Evolutionary conservation across 2,329 filamentous ascomycete genomes (phyloP).

Genomic region (Phaeosphaeriaceae sp.): DNA sequence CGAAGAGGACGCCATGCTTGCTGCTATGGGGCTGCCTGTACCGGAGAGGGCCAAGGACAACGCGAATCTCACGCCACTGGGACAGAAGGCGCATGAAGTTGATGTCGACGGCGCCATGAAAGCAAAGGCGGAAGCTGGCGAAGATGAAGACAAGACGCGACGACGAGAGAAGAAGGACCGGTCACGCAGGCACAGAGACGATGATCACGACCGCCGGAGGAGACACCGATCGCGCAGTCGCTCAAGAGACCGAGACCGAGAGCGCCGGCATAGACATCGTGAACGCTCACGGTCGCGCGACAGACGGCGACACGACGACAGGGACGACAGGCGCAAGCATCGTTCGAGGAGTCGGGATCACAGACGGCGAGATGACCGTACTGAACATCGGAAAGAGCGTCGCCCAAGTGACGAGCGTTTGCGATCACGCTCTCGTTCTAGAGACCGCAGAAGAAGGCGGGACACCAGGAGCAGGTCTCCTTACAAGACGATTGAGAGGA

Average conservation of each 20-base stretch:
- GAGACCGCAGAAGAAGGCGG: constrained; percentile 19
- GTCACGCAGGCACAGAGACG: constrained; percentile 33
- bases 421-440: constrained; percentile 24
- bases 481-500: constrained; percentile 15
- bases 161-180: constrained; percentile 31
- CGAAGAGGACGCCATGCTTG: constrained; percentile 88
- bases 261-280: constrained; percentile 34
- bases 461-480: constrained; percentile 31
- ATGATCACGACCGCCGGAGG: constrained; percentile 30
- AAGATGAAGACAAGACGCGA: constrained; percentile 25
- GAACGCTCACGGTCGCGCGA: constrained; percentile 41
- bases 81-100: constrained; percentile 56
- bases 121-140: constrained; percentile 53
- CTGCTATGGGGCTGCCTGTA: constrained; percentile 80
- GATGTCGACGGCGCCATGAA: constrained; percentile 64
- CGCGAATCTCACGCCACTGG: constrained; percentile 68
- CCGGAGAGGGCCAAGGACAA: constrained; percentile 70
- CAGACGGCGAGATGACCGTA: constrained; percentile 29
- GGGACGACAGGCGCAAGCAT: constrained; percentile 39
- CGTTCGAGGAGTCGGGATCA: constrained; percentile 41
- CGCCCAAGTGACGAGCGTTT: constrained; percentile 33
- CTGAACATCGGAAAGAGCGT: constrained; percentile 30
- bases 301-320: constrained; percentile 30
- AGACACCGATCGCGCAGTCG: constrained; percentile 35
- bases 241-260: constrained; percentile 36